Base-by-base conservation (phyloP, 208 protist genomes). In the Borovskyia barvae region DNA sequence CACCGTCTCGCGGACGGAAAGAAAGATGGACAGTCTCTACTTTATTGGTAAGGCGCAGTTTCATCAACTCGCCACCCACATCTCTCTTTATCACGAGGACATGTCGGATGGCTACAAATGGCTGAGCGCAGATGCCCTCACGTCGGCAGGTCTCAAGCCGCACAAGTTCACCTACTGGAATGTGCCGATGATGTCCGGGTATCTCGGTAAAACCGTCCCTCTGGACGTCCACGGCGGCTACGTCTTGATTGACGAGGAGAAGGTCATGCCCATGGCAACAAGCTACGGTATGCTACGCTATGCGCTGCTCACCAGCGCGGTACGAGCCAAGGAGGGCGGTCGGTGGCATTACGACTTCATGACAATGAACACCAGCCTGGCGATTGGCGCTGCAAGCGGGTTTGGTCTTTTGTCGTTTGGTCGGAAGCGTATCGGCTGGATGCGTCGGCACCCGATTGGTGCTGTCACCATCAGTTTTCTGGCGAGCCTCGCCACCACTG, bases 311-410 rank as follows among this genome's bases (percentile, higher is more conserved):
- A 63, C 80, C 17, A 66, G 75, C 28, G 85, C 85, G 0, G 80
- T 83, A 32, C 85, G 85, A 2, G 79, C 75, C 15, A 72, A 74
- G 56, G 73, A 83, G 47, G 85, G 85, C 24, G 85, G 85, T 17
- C 69, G 85, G 19, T 90, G 79, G 82, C 75, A 80, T 3, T 93
- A 93, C 58, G 85, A 93, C 49, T 90, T 89, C 52, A 80, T 66
- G 56, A 80, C 81, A 14, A 93, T 93, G 85, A 93, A 93, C 66
- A 24, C 64, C n/a, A 76, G 82, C 8, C 80, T 93, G 26, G 63
- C 56, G 28, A 40, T 80, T 5, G 85, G 82, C 12, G 66, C 69
- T 7, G 66, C 55, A 0, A 60, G 49, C 17, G 85, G 85, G 22
- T 77, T 80, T 30, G 56, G 14, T 15, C 37, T 56, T 6, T 68